Conservation (phyloP, 1,284 basidiomycete species). For the Austroboletus novae-zelandiae region DNA sequence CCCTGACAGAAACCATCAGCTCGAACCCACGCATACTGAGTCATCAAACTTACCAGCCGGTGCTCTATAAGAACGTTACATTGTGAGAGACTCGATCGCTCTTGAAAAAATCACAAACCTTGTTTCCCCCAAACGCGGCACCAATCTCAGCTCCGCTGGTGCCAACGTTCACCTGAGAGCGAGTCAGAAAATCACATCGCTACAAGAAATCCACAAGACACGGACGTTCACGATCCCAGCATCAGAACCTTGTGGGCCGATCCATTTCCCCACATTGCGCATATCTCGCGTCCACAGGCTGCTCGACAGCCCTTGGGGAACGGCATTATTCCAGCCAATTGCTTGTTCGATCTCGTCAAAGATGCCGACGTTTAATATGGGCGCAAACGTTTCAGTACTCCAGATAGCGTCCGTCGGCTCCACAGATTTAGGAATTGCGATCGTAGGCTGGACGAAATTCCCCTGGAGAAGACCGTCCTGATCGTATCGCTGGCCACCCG, state of each 20-base stretch:
- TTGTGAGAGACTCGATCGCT: constrained; percentile 6
- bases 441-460: constrained; percentile 87
- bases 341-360: constrained; percentile 91
- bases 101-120: constrained; percentile 46
- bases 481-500: constrained; percentile 59
- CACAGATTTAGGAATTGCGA: constrained; percentile 64
- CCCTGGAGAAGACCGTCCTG: constrained; percentile 58
- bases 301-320: constrained; percentile 88
- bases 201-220: constrained; percentile 10
- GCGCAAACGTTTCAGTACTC: constrained; percentile 84
- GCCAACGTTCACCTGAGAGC: constrained; percentile 78
- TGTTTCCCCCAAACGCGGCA: constrained; percentile 91
- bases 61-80: constrained; percentile 50
- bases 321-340: constrained; percentile 89
- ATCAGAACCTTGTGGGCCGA: constrained; percentile 85
- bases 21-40: not conserved
- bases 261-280: constrained; percentile 83
- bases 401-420: constrained; percentile 62
- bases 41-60: constrained; percentile 61
- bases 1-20: constrained; percentile 51
- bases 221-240: constrained; percentile 81
- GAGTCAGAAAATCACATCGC: constrained; percentile 6
- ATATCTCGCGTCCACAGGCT: constrained; percentile 89
- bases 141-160: constrained; percentile 95
- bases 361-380: constrained; percentile 82